Conservation (phyloP, 176 grass and related monocot species). For the Hyparrhenia diplandra region DNA sequence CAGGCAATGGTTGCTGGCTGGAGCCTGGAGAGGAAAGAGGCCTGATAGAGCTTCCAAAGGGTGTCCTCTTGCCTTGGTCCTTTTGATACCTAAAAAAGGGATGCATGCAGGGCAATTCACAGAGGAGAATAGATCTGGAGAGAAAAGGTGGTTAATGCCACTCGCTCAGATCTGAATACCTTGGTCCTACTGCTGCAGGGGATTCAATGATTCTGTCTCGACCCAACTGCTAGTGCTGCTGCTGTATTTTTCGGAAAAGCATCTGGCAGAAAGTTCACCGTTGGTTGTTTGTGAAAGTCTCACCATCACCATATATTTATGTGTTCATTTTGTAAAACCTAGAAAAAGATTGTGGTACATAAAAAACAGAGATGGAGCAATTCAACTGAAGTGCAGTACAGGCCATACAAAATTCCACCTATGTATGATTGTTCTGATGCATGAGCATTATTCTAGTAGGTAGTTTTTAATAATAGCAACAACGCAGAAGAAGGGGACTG, state of each 20-base stretch:
- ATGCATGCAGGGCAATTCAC: conserved; percentile 22
- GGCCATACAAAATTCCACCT: not conserved
- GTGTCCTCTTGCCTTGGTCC: conserved; percentile 30
- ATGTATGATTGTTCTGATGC: not conserved
- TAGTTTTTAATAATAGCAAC: not conserved
- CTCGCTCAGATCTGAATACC: conserved; percentile 35
- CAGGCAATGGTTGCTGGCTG: no score
- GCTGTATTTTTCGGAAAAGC: conserved; percentile 21
- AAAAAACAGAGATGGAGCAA: not conserved
- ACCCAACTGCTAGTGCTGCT: not conserved
- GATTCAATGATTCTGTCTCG: conserved; percentile 48
- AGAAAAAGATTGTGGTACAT: not conserved
- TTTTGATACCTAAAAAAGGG: conserved; percentile 39
- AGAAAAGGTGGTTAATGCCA: conserved; percentile 25
- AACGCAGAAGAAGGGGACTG: no score
- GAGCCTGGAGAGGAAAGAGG: conserved; percentile 28
- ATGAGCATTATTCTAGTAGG: not conserved
- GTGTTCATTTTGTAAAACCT: not conserved
- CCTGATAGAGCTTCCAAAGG: conserved; percentile 26
- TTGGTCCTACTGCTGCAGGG: not conserved
- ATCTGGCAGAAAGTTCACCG: conserved; percentile 24
- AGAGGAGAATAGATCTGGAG: conserved; percentile 38
- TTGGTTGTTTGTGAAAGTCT: not conserved
- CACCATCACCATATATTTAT: no score
- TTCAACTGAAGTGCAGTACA: not conserved